Base-by-base conservation (phyloP, 2,329 filamentous ascomycete species). In the Pestalotiopsis sp. region DNA sequence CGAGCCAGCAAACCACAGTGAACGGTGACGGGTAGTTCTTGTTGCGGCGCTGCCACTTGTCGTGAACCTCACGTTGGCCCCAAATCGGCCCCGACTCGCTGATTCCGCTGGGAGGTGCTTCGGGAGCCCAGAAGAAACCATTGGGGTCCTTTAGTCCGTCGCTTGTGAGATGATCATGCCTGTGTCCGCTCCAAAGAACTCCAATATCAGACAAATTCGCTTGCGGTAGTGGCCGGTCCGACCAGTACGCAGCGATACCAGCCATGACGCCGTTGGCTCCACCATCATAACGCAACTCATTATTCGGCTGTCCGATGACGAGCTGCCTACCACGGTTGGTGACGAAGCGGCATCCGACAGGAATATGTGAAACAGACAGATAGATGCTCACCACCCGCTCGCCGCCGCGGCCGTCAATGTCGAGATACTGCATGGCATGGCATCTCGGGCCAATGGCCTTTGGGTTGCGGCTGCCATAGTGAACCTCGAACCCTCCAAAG, bases 291-390 rank as follows among this genome's bases (percentile, higher is more conserved):
- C 26, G n/a, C 4, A 26, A 26, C 22, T 61, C 58, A 35, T 35
- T 26, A 14, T 58, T 22, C 35, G 58, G 14, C 10, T 38, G 35
- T 9, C 58, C 58, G n/a, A 61, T 3, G 14, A 61, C 14, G 26
- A 61, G 58, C 58, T 61, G 58, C 17, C 58, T 24, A 13, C 58
- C 58, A 6, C 58, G 58, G 13, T 61, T 61, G 13, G 58, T 61
- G 13, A 61, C 58, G 30, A 61, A 35, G 4, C 58, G 58, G 22
- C 26, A 35, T 13, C 22, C 26, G 3, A 35, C 14, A 13, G 58
- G 30, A 22, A 40, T 20, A 13, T 61, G 17, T n/a, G 26, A 35
- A 24, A 38, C 20, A 40, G 58, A 38, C 58, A 26, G 38, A 40
- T 40, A 61, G 3, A 40, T 20, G 14, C 6, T 1, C 1, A 40